Conservation (phyloP, 2,329 filamentous ascomycete species). For the Dissoconium aciculare region DNA sequence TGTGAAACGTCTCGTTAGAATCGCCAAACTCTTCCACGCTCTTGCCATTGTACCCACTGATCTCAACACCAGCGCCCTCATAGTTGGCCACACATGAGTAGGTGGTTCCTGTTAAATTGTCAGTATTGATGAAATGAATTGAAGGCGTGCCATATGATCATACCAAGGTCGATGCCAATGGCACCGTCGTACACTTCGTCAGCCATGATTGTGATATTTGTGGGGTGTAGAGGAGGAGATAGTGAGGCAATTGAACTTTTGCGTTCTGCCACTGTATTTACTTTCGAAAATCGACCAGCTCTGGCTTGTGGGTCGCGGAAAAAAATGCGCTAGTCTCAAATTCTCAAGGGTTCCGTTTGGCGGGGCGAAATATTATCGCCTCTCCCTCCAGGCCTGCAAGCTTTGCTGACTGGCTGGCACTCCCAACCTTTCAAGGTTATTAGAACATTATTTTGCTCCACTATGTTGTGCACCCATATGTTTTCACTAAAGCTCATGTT, state of each 20-base stretch:
- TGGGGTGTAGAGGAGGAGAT: slow-evolving; percentile 2
- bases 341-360: too few species aligned
- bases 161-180: slow-evolving; percentile 99
- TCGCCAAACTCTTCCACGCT: slow-evolving; percentile 2
- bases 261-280: background rate
- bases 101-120: slow-evolving; percentile 60
- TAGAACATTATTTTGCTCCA: too few species aligned
- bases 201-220: slow-evolving; percentile 50
- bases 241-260: slow-evolving; percentile 1
- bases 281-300: slow-evolving; percentile 1
- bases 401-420: too few species aligned
- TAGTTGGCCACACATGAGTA: slow-evolving; percentile 99
- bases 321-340: too few species aligned
- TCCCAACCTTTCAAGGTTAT: too few species aligned
- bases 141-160: slow-evolving; percentile 24
- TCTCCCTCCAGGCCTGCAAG: too few species aligned
- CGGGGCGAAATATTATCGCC: too few species aligned
- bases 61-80: slow-evolving; percentile 98
- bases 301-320: slow-evolving; percentile 1
- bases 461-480: too few species aligned
- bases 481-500: too few species aligned
- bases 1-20: slow-evolving; percentile 11
- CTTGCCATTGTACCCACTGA: slow-evolving; percentile 47
- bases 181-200: slow-evolving; percentile 99
- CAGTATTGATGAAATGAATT: slow-evolving; percentile 13